phyloP scores from a whole-genome alignment of 1,284 basidiomycete species.

The Rhodotorula sp. region DNA sequence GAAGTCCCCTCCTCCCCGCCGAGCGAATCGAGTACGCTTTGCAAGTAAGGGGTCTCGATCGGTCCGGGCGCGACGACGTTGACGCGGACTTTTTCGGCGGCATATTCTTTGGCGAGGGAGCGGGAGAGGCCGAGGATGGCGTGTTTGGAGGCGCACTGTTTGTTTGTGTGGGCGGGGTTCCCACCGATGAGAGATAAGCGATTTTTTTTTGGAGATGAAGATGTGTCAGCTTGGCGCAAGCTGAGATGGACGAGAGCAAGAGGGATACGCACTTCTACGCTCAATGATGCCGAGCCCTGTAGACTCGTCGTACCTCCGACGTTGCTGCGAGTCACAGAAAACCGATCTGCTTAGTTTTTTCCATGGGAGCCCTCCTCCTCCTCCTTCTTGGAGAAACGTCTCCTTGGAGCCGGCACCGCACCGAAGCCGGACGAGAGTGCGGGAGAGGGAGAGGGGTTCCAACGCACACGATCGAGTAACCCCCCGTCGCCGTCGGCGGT shows the following conservation, averaged over 20 bases:
- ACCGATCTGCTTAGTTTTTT: not conserved
- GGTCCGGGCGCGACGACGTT: slow-evolving; percentile 40
- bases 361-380: too few relatives aligned
- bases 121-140: slow-evolving; percentile 35
- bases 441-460: too few relatives aligned
- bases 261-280: slow-evolving; percentile 13
- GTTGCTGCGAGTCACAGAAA: slow-evolving; percentile 1
- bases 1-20: slow-evolving; percentile 1
- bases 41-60: slow-evolving; percentile 32
- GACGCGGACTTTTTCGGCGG: slow-evolving; percentile 15
- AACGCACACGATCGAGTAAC: slow-evolving; percentile 32
- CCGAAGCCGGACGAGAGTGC: too few relatives aligned
- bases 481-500: slow-evolving; percentile 12
- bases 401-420: too few relatives aligned
- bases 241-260: slow-evolving; percentile 23
- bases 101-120: slow-evolving; percentile 31
- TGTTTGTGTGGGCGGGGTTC: too few relatives aligned
- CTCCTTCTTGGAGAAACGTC: too few relatives aligned
- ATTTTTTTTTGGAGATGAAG: too few relatives aligned
- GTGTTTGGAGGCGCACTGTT: slow-evolving; percentile 38
- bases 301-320: slow-evolving; percentile 24
- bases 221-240: not conserved
- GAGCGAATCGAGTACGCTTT: slow-evolving; percentile 13
- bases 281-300: not conserved
- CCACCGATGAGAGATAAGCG: too few relatives aligned